Base-by-base conservation (phyloP, 2,329 filamentous ascomycete species). In the Fusarium succisae region DNA sequence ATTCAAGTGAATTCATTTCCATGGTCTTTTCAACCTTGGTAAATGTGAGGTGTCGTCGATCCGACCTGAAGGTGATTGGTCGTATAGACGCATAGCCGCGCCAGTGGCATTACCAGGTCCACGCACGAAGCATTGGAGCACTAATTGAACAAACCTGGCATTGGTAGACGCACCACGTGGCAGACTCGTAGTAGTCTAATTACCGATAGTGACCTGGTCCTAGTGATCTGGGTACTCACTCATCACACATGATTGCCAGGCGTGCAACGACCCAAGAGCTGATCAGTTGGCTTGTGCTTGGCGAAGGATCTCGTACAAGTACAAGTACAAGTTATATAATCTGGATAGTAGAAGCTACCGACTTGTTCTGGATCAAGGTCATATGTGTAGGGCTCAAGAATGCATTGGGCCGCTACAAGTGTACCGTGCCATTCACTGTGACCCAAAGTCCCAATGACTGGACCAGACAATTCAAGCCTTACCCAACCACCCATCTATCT, bases 401-500 rank as follows among this genome's bases (percentile, higher is more conserved):
- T 14, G 35, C 26, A 20, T 72, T 72, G 56, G 72, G 71, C 59
- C 45, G 63, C 53, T 17, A 72, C 39, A 22, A 22, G 30, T 56
- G 35, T 37, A 35, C 24, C 24, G 51, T 39, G n/a, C 39, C 26
- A 53, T 18, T 54, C 28, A 30, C 30, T 22, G n/a, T 30, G 35
- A 55, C 38, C 35, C 32, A 60, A 63, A 18, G 32, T 26, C 43
- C 32, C n/a, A 35, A n/a, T 58, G 26, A 38, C 24, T 35, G 30
- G 43, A 38, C 24, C 41, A 35, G 39, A 48, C 63, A 47, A 44
- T 28, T 18, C 24, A n/a, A 43, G 26, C 14, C 32, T 35, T 43
- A 47, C 26, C 18, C n/a, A 41, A 11, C 37, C 22, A 30, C 43
- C 28, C 30, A 15, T 22, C 20, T 15, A 38, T 14, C 14, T 35